Conservation (phyloP, 108 stramenopile species). For the Fragilaria crotonensis region DNA sequence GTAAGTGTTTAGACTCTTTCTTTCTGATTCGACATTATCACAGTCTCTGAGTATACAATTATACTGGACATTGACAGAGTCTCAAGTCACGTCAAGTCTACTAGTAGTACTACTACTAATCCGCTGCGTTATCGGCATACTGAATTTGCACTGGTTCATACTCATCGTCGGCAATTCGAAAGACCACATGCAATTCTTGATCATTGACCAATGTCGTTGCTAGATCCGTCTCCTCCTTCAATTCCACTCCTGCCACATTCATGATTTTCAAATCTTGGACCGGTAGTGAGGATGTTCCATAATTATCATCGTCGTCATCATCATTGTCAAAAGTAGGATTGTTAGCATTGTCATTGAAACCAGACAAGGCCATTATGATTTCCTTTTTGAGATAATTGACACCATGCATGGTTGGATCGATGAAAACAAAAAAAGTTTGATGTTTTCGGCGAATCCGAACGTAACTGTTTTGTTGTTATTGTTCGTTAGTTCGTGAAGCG, state of each 20-base stretch:
- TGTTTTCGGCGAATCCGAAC: background rate
- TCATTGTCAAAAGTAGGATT: background rate
- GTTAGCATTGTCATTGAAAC: background rate
- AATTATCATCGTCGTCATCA: background rate
- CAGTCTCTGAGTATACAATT: no score
- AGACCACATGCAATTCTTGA: conserved; percentile 1
- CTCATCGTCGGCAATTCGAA: background rate
- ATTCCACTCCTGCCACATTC: background rate
- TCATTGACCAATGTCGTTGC: no score
- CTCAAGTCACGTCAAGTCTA: no score
- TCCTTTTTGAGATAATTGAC: background rate
- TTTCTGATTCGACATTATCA: no score
- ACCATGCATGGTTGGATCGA: background rate
- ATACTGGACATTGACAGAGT: no score
- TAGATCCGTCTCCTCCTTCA: background rate
- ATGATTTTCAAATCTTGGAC: background rate
- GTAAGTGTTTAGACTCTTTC: no score
- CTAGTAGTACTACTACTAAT: no score
- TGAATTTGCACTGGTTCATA: background rate
- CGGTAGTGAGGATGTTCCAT: background rate
- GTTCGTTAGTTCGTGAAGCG: no score
- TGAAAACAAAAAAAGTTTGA: background rate
- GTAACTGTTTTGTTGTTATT: background rate
- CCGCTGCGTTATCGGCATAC: background rate
- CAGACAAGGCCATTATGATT: background rate